phyloP scores from a whole-genome alignment of 2,329 filamentous ascomycete genomes.

The Talaromyces verruculosus region DNA sequence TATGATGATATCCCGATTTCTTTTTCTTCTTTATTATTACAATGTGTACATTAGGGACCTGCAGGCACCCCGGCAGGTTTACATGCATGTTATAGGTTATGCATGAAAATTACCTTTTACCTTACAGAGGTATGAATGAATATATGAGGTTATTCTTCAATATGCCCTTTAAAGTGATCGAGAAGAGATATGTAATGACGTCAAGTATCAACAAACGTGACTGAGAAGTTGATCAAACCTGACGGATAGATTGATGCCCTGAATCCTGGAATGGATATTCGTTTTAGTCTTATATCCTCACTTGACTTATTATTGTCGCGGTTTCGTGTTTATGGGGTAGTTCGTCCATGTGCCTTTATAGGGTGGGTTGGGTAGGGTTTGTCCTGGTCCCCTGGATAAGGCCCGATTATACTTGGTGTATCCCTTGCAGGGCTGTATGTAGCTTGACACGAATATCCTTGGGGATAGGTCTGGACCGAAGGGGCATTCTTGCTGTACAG shows the following conservation, averaged over 20 bases:
- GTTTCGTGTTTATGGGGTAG: not conserved
- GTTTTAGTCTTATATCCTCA: too few species aligned
- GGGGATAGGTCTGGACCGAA: not conserved
- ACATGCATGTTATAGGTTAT: constrained; percentile 4
- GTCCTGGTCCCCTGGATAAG: not conserved
- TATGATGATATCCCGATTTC: constrained; percentile 5
- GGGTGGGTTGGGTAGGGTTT: not conserved
- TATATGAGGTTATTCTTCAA: not conserved
- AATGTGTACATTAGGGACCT: constrained; percentile 8
- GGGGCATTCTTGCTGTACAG: not conserved
- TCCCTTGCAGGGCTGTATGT: constrained; percentile 6
- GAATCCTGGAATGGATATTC: constrained; percentile 11
- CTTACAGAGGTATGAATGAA: not conserved
- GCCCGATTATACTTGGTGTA: not conserved
- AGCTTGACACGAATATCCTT: not conserved
- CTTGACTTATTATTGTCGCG: too few species aligned
- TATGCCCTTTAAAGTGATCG: not conserved
- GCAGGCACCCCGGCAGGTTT: not conserved
- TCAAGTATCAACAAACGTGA: not conserved
- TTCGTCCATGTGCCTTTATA: not conserved
- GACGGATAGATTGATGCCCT: not conserved
- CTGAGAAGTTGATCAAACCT: not conserved
- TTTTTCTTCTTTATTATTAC: constrained; percentile 5
- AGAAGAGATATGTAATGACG: not conserved
- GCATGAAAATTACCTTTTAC: not conserved